Evolutionary conservation across 1,284 basidiomycete genomes (phyloP).

Genomic region (Leccinum angustisporum): DNA sequence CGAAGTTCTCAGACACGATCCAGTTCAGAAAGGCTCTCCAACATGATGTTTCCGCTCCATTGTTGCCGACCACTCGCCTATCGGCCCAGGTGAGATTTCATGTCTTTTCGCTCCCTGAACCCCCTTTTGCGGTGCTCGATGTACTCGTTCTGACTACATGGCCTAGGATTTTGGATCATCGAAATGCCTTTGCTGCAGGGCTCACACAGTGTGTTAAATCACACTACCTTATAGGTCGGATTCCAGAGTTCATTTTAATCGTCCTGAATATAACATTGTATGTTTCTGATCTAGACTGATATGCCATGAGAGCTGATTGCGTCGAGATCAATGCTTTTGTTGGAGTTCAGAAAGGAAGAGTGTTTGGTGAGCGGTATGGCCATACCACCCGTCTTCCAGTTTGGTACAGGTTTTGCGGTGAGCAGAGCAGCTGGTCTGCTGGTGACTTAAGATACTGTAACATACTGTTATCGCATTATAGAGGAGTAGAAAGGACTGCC

Average conservation of each 20-base stretch:
- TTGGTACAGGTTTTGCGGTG: no score
- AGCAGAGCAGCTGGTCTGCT: no score
- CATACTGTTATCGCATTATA: no score
- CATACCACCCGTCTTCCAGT: no score
- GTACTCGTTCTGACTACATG: background rate
- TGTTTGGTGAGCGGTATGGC: no score
- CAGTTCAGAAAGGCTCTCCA: background rate
- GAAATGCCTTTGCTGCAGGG: background rate
- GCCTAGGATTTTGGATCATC: no score
- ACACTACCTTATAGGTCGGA: background rate
- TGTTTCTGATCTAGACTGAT: background rate
- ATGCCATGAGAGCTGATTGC: no score
- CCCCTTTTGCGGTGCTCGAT: background rate
- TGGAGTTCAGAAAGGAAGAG: no score
- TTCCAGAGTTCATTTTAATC: background rate
- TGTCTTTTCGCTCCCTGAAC: background rate
- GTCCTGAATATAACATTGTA: background rate
- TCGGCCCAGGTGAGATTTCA: background rate
- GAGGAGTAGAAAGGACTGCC: no score
- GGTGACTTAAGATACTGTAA: no score
- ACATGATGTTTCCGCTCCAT: background rate
- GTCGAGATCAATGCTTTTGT: no score
- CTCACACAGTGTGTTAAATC: background rate
- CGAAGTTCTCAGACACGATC: background rate
- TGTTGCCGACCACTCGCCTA: background rate